Evolutionary conservation across 1,284 basidiomycete species (phyloP), one percentile per base, ranked within the genome.

Genomic region (Cerrena zonata): DNA sequence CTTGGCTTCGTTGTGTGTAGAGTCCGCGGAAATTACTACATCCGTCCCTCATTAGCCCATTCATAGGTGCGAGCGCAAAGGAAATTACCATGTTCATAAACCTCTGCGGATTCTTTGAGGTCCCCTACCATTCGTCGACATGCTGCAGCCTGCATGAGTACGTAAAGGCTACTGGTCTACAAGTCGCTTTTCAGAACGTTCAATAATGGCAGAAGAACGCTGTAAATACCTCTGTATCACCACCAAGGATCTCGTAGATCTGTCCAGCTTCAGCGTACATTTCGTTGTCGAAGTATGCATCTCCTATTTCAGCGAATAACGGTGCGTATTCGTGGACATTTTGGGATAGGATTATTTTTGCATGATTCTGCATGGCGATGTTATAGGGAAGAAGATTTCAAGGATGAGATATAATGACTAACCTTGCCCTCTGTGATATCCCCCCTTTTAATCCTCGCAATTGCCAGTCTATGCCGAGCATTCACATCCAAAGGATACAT

Each of bases 351-450:
- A 95, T 77, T 37, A 86, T 71, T 30, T 76, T 76, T 1, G 90
- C 83, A 63, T 96, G 93, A 44, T 84, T 73, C 89, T 93, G 58
- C 1, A 48, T 22, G 39, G 13, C 10, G 39, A 50, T 30, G 24
- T n/a, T 36, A 36, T 36, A 10, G n/a, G 34, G 11, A 36, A 19
- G 4, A 36, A 15, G 4, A 18, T 23, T 1, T 18, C 40, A 24
- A 37, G 13, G 22, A n/a, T 18, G 4, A 0, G 18, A 37, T 30
- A 23, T 13, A 11, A 36, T 41, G 30, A 63, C 79, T 45, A 47
- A 91, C 91, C 73, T 86, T 84, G 4, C 89, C 93, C 64, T 95
- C 92, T 1, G 86, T 82, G 11, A 80, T 65, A 51, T 95, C 83
- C 0, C 88, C 88, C 66, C 91, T 76, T 64, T 85, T 88, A 27